These are phyloP conservation scores for Annulohypoxylon nitens DNA, from an alignment of 495 filamentous ascomycete species.

Conservation along the genomic window DNA sequence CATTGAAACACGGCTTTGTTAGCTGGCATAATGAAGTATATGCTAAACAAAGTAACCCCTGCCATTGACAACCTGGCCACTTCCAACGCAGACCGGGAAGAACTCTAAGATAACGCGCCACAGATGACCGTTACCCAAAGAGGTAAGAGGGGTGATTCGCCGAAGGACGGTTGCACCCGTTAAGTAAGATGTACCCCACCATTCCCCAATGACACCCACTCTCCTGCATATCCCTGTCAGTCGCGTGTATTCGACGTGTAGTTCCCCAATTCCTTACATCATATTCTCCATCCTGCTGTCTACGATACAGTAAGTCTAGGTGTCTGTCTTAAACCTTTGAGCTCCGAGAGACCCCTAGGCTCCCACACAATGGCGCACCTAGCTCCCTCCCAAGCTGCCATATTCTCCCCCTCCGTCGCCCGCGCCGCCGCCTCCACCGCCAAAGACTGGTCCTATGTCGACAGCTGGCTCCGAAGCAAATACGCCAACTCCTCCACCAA, in stretches of 20 bases:
- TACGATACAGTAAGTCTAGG: neutral
- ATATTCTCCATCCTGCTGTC: neutral
- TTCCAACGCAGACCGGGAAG: slow-evolving; percentile 5
- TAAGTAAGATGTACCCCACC: slow-evolving; percentile 30
- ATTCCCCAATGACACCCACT: slow-evolving; percentile 9
- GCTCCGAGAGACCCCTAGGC: too few species aligned
- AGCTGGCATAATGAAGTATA: neutral
- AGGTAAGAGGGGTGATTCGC: slow-evolving; percentile 38
- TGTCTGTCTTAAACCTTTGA: neutral
- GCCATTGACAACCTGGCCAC: slow-evolving; percentile 46
- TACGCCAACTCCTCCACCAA: slow-evolving; percentile 58
- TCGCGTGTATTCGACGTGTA: slow-evolving; percentile 34
- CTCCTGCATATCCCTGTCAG: slow-evolving; percentile 21
- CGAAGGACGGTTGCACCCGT: slow-evolving; percentile 13
- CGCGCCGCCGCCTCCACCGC: slow-evolving; percentile 72
- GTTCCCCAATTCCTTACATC: neutral
- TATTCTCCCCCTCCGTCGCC: slow-evolving; percentile 79
- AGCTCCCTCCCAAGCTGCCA: slow-evolving; percentile 62
- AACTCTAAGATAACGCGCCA: slow-evolving; percentile 25
- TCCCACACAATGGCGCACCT: slow-evolving; percentile 63
- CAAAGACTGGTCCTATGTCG: slow-evolving; percentile 90
- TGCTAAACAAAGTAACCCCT: slow-evolving; percentile 34
- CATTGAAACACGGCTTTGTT: neutral
- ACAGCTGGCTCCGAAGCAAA: slow-evolving; percentile 80
- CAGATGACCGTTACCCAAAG: slow-evolving; percentile 15